Conservation (phyloP, 768 basidiomycete species). For the Floccularia luteovirens region DNA sequence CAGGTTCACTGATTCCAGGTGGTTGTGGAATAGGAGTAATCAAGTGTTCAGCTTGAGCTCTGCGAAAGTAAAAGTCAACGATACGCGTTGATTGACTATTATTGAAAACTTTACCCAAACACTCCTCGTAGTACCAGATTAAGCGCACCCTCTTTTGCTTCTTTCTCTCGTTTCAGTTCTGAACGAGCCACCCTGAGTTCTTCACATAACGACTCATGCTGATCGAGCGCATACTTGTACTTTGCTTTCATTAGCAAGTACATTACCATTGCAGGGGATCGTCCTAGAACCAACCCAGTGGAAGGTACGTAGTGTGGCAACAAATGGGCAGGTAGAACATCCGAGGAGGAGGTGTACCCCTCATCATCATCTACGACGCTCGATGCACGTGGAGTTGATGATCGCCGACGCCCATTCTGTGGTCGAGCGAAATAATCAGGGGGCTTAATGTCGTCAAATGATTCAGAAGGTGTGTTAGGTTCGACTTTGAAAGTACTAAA, state of each 20-base stretch:
- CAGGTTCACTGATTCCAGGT: too few relatives aligned
- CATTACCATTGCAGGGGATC: slow-evolving; percentile 62
- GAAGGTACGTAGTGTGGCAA: slow-evolving; percentile 39
- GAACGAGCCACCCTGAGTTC: slow-evolving; percentile 51
- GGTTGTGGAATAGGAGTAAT: too few relatives aligned
- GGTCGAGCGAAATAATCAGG: slow-evolving; percentile 11
- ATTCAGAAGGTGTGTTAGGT: slow-evolving; percentile 33
- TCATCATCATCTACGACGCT: slow-evolving; percentile 29
- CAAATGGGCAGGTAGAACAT: slow-evolving; percentile 50
- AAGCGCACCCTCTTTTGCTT: slow-evolving; percentile 55
- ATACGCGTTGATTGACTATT: too few relatives aligned
- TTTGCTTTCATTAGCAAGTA: slow-evolving; percentile 77
- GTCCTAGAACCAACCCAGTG: slow-evolving; percentile 60
- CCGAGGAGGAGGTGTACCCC: slow-evolving; percentile 25
- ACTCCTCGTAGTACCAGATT: slow-evolving; percentile 30
- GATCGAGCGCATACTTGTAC: slow-evolving; percentile 56
- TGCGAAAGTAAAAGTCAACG: too few relatives aligned
- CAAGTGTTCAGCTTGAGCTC: too few relatives aligned
- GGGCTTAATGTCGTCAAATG: slow-evolving; percentile 25
- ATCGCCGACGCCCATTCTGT: slow-evolving; percentile 11
- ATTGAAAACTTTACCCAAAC: too few relatives aligned
- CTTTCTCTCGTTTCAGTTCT: slow-evolving; percentile 44
- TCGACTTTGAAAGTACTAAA: slow-evolving; percentile 66
- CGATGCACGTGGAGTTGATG: slow-evolving; percentile 12
- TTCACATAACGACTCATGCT: slow-evolving; percentile 57